Base-by-base conservation (phyloP, 352 stramenopile species). In the Thraustochytrium sp. region DNA sequence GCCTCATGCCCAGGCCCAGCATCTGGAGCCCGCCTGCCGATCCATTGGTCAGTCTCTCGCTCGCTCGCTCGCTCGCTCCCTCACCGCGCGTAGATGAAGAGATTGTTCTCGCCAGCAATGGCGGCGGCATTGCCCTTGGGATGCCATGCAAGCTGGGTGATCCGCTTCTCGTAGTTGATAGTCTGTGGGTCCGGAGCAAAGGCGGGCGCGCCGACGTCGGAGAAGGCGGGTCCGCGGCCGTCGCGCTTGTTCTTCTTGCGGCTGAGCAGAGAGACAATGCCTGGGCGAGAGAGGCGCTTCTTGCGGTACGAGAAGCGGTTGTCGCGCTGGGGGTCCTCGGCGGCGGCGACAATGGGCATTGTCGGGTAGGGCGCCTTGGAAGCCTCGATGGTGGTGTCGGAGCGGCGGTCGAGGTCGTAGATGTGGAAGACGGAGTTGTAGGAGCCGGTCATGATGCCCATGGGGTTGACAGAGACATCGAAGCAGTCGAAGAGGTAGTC, bases 401-500 rank as follows among this genome's bases (percentile, higher is more conserved):
- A 73, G 1, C 49, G 53, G n/a, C 51, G 40, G 31, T 73, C 37
- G 11, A 75, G 56, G 49, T 95, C 91, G 87, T 94, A 95, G 88
- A 96, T 93, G 88, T 96, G 92, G 80, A 96, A 97, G 83, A 92
- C 88, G 90, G 93, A 97, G 84, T 95, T 94, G 90, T 98, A 98
- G 61, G 93, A 96, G 64, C 94, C 94, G 51, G 94, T 97, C 80
- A 96, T 89, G 88, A 93, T 93, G 75, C 92, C 93, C 80, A 97
- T 91, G 36, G 90, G 90, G 80, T 91, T 96, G 48, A 97, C 89
- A 9, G 90, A 89, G 65, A 93, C 95, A 85, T 98, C 94, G 84
- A 98, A 98, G 86, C 97, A 97, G 89, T 98, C 94, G 84, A 98
- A 98, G 73, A 98, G 97, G 82, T 91, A 96, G 85, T 98, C 94